Percentiles rank a stretch among this genome's conserved stretches.
These are phyloP conservation scores for Debaryomyces maramus DNA, from an alignment of 805 yeast species.

Conservation along the genomic window DNA sequence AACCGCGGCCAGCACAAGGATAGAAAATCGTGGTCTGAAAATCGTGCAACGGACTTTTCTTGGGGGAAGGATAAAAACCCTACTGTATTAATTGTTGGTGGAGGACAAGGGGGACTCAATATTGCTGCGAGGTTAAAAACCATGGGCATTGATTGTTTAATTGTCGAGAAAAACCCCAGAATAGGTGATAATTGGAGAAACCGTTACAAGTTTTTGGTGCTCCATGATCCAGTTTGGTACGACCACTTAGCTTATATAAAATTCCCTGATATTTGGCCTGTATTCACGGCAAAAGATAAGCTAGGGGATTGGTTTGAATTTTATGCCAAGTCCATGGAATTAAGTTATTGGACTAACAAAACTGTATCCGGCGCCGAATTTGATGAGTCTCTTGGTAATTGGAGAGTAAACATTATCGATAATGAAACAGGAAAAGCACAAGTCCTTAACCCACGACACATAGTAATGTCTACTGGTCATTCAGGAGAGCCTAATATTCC, in stretches of 20 bases:
- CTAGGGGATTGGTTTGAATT: slow-evolving; percentile 44
- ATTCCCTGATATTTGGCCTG: slow-evolving; percentile 44
- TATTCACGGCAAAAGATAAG: slow-evolving; percentile 45
- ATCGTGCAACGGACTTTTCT: slow-evolving; percentile 26
- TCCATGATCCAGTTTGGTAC: slow-evolving; percentile 48
- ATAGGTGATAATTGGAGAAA: slow-evolving; percentile 51
- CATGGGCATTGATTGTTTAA: slow-evolving; percentile 40
- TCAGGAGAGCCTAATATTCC: slow-evolving; percentile 49
- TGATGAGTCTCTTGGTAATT: slow-evolving; percentile 23
- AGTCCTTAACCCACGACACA: slow-evolving; percentile 32
- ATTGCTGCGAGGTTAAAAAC: slow-evolving; percentile 43
- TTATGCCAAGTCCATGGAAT: slow-evolving; percentile 42
- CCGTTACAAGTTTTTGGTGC: slow-evolving; percentile 43
- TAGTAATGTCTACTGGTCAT: slow-evolving; percentile 47
- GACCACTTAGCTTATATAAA: slow-evolving; percentile 42
- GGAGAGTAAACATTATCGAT: slow-evolving; percentile 34
- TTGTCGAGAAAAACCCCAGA: slow-evolving; percentile 35
- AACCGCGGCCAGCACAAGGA: slow-evolving; percentile 38
- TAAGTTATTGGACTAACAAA: slow-evolving; percentile 27
- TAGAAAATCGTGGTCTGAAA: slow-evolving; percentile 41
- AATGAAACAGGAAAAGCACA: slow-evolving; percentile 23
- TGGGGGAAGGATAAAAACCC: slow-evolving; percentile 38
- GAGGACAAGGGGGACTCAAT: slow-evolving; percentile 47
- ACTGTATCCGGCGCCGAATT: slow-evolving; percentile 31
- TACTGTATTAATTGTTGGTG: slow-evolving; percentile 46